A percentile compares a stretch with the other conserved stretches of the same genome.
Evolutionary conservation across 164 flowering plant genomes (phyloP).

Genomic region (Tetrastigma voinierianum): DNA sequence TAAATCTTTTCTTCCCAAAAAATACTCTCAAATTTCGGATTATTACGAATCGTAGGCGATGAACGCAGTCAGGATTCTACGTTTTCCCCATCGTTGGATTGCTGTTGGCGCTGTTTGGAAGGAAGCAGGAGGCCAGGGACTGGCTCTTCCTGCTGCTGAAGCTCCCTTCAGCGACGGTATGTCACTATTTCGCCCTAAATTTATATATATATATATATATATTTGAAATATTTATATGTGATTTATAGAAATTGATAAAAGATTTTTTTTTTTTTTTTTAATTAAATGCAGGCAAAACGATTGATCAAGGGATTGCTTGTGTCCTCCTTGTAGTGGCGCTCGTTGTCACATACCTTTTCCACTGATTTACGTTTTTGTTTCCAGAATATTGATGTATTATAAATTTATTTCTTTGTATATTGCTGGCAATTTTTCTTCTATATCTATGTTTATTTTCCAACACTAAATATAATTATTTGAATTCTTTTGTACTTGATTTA

Average conservation of each 20-base stretch:
- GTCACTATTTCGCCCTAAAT: no score
- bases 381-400: neutral
- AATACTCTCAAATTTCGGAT: no score
- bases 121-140: slow-evolving; percentile 19
- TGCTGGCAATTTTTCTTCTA: no score
- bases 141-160: slow-evolving; percentile 28
- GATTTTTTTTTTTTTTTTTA: no score
- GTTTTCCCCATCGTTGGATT: slow-evolving; percentile 22
- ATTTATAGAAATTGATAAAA: no score
- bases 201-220: no score
- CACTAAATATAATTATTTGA: no score
- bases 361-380: slow-evolving; percentile 24
- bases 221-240: no score
- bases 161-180: slow-evolving; percentile 27
- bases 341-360: slow-evolving; percentile 53
- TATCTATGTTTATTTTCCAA: no score
- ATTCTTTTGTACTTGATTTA: no score
- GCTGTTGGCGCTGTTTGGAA: slow-evolving; percentile 17
- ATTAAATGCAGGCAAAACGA: no score
- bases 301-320: slow-evolving; percentile 69
- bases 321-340: slow-evolving; percentile 55
- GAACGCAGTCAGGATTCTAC: slow-evolving; percentile 17
- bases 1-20: no score
- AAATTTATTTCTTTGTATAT: slow-evolving; percentile 7
- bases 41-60: slow-evolving; percentile 7